phyloP scores from a whole-genome alignment of 768 basidiomycete genomes.

The Trametes cubensis region DNA sequence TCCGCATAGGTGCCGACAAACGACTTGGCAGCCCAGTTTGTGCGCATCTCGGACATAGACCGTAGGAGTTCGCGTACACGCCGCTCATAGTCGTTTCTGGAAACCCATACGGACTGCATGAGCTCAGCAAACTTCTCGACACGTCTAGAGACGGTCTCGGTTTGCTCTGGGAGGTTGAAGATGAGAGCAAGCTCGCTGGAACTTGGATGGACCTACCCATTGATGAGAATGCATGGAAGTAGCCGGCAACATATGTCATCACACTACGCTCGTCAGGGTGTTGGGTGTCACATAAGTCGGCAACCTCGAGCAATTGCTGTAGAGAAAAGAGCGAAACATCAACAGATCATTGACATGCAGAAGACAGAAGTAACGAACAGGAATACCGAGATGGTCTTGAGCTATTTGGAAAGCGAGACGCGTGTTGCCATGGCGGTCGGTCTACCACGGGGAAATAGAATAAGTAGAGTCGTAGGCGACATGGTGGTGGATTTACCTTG shows the following conservation, averaged over 20 bases:
- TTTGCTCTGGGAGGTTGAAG: conserved; percentile 67
- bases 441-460: conserved; percentile 42
- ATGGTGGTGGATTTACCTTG: conserved; percentile 55
- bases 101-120: conserved; percentile 90
- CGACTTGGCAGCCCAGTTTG: conserved; percentile 64
- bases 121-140: conserved; percentile 96
- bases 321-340: not conserved
- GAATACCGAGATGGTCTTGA: conserved; percentile 86
- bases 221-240: conserved; percentile 96
- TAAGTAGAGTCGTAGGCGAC: not conserved
- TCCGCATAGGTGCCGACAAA: conserved; percentile 80
- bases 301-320: conserved; percentile 94
- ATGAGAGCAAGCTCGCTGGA: not conserved
- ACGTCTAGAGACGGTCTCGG: conserved; percentile 89
- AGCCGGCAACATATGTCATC: conserved; percentile 98
- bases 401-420: conserved; percentile 86
- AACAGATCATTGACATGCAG: conserved; percentile 14
- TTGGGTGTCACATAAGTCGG: conserved; percentile 87
- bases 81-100: conserved; percentile 89
- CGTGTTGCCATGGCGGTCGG: conserved; percentile 81
- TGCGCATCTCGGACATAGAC: conserved; percentile 67
- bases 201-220: conserved; percentile 67
- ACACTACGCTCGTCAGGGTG: conserved; percentile 94
- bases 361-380: conserved; percentile 54
- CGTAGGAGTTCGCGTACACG: conserved; percentile 75